Conservation (phyloP, 2,329 filamentous ascomycete genomes). For the Mycosphaerella arachidis region DNA sequence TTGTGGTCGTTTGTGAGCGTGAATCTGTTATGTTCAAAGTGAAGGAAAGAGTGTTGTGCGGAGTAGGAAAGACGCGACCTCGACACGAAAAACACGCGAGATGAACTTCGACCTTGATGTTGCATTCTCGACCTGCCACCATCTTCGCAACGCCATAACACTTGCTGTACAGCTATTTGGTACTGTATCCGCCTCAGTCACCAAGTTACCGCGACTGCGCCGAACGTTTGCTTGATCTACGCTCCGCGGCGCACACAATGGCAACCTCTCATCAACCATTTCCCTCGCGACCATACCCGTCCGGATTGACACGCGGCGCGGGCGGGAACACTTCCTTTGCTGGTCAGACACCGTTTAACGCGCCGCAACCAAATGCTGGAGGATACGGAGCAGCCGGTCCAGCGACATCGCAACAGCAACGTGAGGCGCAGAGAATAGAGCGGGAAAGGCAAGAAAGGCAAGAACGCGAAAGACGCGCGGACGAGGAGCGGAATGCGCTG, state of each 20-base stretch:
- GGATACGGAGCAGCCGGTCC: conserved; percentile 33
- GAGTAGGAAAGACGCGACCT: background rate
- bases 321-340: conserved; percentile 33
- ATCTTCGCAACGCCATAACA: background rate
- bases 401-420: conserved; percentile 34
- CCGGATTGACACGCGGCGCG: conserved; percentile 40
- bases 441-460: conserved; percentile 39
- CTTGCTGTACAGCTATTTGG: background rate
- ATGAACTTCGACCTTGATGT: background rate
- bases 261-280: conserved; percentile 54
- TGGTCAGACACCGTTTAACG: conserved; percentile 30
- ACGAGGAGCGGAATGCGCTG: conserved; percentile 44
- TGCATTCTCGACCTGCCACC: background rate
- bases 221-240: background rate
- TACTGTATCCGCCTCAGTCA: background rate
- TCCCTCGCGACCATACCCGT: conserved; percentile 50
- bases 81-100: background rate
- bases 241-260: conserved; percentile 33
- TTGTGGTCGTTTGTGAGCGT: background rate
- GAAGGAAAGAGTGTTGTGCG: background rate
- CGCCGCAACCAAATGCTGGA: conserved; percentile 28
- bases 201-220: background rate
- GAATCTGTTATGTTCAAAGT: background rate
- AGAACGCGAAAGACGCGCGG: conserved; percentile 40
- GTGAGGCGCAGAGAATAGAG: conserved; percentile 41